A percentile compares a stretch with the other conserved stretches of the same genome.
Evolutionary conservation across 331 rosid genomes (phyloP).

Genomic region (Telfairia occidentalis): DNA sequence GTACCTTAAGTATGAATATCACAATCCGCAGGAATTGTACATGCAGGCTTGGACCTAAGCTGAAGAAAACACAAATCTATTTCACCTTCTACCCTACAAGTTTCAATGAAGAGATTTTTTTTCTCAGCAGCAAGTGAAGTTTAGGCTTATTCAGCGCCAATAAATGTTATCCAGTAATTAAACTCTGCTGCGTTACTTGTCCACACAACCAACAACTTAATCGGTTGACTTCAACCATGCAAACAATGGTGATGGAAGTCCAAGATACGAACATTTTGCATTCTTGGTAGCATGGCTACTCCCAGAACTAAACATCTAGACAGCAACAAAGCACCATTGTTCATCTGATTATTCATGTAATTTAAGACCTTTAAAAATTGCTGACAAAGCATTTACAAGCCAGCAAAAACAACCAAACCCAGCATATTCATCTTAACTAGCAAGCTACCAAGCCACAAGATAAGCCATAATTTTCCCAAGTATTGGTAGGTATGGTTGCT

Average conservation of each 20-base stretch:
- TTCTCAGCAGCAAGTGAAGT: neutral
- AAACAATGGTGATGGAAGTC: neutral
- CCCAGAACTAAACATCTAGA: neutral
- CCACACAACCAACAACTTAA: neutral
- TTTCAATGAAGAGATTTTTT: neutral
- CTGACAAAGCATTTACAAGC: too few species aligned
- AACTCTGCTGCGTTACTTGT: neutral
- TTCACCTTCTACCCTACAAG: neutral
- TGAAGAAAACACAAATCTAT: neutral
- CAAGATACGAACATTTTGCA: neutral
- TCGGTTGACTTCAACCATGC: neutral
- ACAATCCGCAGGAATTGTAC: neutral
- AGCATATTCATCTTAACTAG: too few species aligned
- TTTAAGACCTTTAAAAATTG: too few species aligned
- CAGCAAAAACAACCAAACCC: too few species aligned
- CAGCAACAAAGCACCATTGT: neutral
- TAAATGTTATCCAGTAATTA: neutral
- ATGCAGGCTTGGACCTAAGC: neutral
- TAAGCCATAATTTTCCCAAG: too few species aligned
- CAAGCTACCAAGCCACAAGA: too few species aligned
- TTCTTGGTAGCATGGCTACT: neutral
- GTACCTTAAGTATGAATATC: neutral
- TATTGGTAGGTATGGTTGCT: too few species aligned
- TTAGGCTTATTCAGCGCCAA: neutral
- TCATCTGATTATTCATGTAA: too few species aligned